A percentile compares a stretch with the other conserved stretches of the same genome.
phyloP scores from a whole-genome alignment of 2,329 filamentous ascomycete genomes.

The Neofusicoccum cordaticola region DNA sequence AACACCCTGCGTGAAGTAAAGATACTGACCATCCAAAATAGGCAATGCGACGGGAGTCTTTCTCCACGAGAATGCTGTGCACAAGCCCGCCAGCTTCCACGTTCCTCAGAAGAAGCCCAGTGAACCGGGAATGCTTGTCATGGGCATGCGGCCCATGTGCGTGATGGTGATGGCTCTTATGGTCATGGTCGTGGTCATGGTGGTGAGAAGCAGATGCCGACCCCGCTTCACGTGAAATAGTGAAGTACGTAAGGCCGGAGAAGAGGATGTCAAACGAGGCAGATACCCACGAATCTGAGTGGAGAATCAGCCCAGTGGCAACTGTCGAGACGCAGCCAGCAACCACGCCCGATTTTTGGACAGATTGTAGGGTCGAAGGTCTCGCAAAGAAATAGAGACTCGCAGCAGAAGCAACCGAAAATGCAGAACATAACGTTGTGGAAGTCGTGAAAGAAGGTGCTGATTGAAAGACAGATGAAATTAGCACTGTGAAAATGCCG shows the following conservation, averaged over 20 bases:
- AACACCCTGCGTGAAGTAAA: neutral
- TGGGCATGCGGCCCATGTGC: conserved; percentile 26
- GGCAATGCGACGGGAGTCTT: conserved; percentile 90
- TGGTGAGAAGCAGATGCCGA: conserved; percentile 19
- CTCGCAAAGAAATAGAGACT: conserved; percentile 43
- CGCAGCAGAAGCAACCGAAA: conserved; percentile 43
- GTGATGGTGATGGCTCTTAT: conserved; percentile 29
- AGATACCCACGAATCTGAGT: conserved; percentile 21
- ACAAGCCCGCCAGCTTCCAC: conserved; percentile 73
- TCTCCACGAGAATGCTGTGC: conserved; percentile 82
- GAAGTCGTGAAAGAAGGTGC: conserved; percentile 32
- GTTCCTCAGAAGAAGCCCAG: conserved; percentile 67
- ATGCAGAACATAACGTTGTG: conserved; percentile 37
- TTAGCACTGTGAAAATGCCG: conserved; percentile 36
- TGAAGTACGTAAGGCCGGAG: neutral
- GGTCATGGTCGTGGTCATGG: conserved; percentile 24
- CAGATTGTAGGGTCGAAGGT: conserved; percentile 41
- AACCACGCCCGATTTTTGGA: conserved; percentile 32
- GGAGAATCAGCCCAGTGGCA: conserved; percentile 27
- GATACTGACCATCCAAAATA: conserved; percentile 84
- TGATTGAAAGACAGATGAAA: conserved; percentile 32
- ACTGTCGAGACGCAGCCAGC: conserved; percentile 29
- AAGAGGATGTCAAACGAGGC: neutral
- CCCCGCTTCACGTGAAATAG: neutral
- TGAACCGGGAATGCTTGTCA: conserved; percentile 63